Evolutionary conservation across 2,329 filamentous ascomycete species (phyloP).

Genomic region (Aspergillus pseudoglaucus): DNA sequence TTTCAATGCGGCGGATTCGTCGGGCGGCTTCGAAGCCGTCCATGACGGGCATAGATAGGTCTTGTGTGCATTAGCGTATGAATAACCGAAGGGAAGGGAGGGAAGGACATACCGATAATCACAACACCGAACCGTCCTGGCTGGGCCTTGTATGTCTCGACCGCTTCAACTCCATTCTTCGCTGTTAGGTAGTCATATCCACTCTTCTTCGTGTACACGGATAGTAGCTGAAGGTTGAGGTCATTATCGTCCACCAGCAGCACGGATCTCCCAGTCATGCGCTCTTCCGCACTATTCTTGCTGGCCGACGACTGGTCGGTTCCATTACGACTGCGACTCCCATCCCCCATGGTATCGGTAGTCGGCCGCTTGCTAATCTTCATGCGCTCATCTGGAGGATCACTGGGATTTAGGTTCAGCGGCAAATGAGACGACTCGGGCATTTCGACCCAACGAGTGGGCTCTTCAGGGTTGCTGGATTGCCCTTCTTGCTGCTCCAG

Average conservation of each 20-base stretch:
- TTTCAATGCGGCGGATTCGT: slow-evolving; percentile 23
- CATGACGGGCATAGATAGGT: slow-evolving; percentile 34
- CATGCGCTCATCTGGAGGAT: slow-evolving; percentile 13
- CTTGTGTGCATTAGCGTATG: slow-evolving; percentile 6
- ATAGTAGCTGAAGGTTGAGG: slow-evolving; percentile 28
- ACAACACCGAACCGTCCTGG: slow-evolving; percentile 4
- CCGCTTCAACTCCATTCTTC: slow-evolving; percentile 29
- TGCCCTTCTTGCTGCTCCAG: too few species aligned
- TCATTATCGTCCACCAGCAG: slow-evolving; percentile 35
- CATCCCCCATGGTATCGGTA: slow-evolving; percentile 8
- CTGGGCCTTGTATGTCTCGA: slow-evolving; percentile 20
- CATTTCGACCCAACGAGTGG: slow-evolving; percentile 16
- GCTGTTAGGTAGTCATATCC: slow-evolving; percentile 24
- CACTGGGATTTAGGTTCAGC: slow-evolving; percentile 10
- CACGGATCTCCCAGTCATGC: slow-evolving; percentile 5
- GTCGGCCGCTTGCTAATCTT: slow-evolving; percentile 19
- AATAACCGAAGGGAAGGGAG: too few species aligned
- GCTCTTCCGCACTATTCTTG: not conserved
- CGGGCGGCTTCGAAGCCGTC: slow-evolving; percentile 26
- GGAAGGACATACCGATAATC: slow-evolving; percentile 15
- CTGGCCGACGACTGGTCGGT: not conserved
- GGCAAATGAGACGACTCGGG: slow-evolving; percentile 14
- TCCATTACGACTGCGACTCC: not conserved
- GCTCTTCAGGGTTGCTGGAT: slow-evolving; percentile 2
- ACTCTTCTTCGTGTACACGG: slow-evolving; percentile 26